These are phyloP conservation scores for Fusarium abutilonis DNA, from an alignment of 2,329 filamentous ascomycete species.

Conservation along the genomic window DNA sequence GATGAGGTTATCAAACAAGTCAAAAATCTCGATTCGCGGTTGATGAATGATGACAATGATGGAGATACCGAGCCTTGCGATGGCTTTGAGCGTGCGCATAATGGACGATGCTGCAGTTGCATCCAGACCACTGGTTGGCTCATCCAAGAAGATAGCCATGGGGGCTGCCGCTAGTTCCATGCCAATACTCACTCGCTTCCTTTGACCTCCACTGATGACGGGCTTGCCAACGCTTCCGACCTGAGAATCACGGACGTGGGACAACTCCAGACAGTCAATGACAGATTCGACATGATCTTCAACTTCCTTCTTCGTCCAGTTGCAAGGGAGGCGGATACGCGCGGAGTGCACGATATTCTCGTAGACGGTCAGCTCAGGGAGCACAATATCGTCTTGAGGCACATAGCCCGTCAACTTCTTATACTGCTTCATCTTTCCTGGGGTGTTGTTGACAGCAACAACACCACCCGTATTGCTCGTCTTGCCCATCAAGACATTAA, in stretches of 20 bases:
- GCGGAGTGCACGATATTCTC: slow-evolving; percentile 71
- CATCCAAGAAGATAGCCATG: slow-evolving; percentile 64
- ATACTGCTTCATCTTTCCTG: slow-evolving; percentile 60
- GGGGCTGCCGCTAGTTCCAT: slow-evolving; percentile 67
- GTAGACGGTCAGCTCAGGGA: slow-evolving; percentile 67
- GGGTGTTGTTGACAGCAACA: slow-evolving; percentile 63
- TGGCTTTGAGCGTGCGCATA: slow-evolving; percentile 63
- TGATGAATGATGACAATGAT: slow-evolving; percentile 70
- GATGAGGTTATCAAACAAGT: slow-evolving; percentile 65
- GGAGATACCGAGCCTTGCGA: slow-evolving; percentile 65
- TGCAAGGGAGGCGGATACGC: slow-evolving; percentile 61
- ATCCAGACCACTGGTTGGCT: slow-evolving; percentile 64
- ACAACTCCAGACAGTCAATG: slow-evolving; percentile 63
- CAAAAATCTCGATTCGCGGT: slow-evolving; percentile 67
- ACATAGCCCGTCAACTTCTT: slow-evolving; percentile 71
- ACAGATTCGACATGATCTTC: slow-evolving; percentile 64
- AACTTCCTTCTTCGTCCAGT: slow-evolving; percentile 61
- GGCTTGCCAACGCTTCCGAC: slow-evolving; percentile 63
- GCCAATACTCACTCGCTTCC: slow-evolving; percentile 68
- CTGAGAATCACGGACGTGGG: slow-evolving; percentile 60
- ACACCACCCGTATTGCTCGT: slow-evolving; percentile 59
- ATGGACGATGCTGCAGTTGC: slow-evolving; percentile 65
- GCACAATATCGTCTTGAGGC: slow-evolving; percentile 68
- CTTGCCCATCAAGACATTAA: slow-evolving; percentile 71
- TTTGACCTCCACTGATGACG: slow-evolving; percentile 65